phyloP scores from a whole-genome alignment of 1,284 basidiomycete species.

The Spongispora temasekensis region DNA sequence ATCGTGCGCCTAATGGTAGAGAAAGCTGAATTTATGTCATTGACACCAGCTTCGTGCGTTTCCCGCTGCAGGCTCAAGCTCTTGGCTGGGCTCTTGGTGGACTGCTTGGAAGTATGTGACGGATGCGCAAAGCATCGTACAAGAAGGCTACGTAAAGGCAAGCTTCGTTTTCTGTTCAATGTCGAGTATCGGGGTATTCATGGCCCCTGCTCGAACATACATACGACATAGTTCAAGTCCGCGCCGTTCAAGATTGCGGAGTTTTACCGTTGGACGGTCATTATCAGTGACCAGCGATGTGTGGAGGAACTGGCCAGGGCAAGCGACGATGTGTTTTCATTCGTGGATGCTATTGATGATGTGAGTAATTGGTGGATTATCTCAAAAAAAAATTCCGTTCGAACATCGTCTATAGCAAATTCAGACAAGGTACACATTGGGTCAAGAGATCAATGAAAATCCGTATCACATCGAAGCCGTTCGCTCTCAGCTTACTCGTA shows the following conservation, averaged over 20 bases:
- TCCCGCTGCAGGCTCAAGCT: not conserved
- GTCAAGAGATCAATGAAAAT: slow-evolving; percentile 23
- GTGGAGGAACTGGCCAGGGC: slow-evolving; percentile 45
- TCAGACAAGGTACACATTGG: slow-evolving; percentile 31
- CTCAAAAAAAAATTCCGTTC: not conserved
- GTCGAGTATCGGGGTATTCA: not conserved
- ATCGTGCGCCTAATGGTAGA: not conserved
- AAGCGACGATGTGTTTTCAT: slow-evolving; percentile 41
- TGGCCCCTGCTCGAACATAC: too few species aligned
- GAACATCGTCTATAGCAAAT: slow-evolving; percentile 13
- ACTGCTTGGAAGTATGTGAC: not conserved
- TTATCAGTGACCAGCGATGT: slow-evolving; percentile 38
- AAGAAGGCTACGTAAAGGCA: not conserved
- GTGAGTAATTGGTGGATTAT: slow-evolving; percentile 22
- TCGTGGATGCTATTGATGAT: slow-evolving; percentile 35
- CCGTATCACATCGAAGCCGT: slow-evolving; percentile 29
- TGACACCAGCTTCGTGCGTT: not conserved
- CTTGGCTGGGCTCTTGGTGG: not conserved
- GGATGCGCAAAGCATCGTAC: not conserved
- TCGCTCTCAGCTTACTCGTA: slow-evolving; percentile 34
- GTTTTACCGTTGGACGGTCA: slow-evolving; percentile 41
- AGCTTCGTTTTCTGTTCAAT: too few species aligned
- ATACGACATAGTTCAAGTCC: slow-evolving; percentile 23
- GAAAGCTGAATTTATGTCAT: not conserved
- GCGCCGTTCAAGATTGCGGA: slow-evolving; percentile 44